Evolutionary conservation across 164 flowering plant genomes (phyloP), one percentile per base, ranked within the genome.

Genomic region (Magnolia changhungtana): DNA sequence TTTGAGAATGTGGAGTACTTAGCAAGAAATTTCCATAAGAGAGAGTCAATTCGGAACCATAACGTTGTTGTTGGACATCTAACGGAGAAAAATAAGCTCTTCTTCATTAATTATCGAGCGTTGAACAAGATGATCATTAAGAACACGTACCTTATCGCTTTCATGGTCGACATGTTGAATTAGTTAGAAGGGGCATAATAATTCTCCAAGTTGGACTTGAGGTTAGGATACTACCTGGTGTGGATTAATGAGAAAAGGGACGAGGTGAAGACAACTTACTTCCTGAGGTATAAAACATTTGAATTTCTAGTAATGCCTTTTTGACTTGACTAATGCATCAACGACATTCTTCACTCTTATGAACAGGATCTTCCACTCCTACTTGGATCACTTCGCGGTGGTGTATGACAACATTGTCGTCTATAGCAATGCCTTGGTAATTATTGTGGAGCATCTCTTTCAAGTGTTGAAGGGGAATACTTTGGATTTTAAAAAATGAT

Each of bases 381-480:
- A 50, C 29, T 24, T 63, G 3, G 55, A 73, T 31, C 11, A 23
- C 0, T 72, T 71, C 37, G 61, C 75, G 21, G 59, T 78, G n/a
- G 74, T 78, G 2, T 78, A 69, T 0, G 77, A 81, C n/a, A 72
- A 78, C 10, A 78, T 81, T 8, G 51, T 81, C 13, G 50, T 81
- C 1, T 76, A 67, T 50, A 52, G 65, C 11, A 61, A 49, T 2
- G 31, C 59, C 68, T 8, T 81, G 2, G 69, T 69, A 7, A 67
- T 73, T 0, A 74, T 79, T 63, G 18, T 63, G 1, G 4, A 27
- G 0, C 78, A 76, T 13, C 19, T 78, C 8, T 58, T 79, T 4
- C 0, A 27, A 2, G 67, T 59, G 1, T 11, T 73, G 13, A 31
- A 52, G 74, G 66, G 69, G 23, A 61, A 69, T 9, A 4, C 23